Evolutionary conservation across 805 yeast genomes (phyloP), one percentile per base, ranked within the genome.

Genomic region (Zygotorulaspora danielsina): DNA sequence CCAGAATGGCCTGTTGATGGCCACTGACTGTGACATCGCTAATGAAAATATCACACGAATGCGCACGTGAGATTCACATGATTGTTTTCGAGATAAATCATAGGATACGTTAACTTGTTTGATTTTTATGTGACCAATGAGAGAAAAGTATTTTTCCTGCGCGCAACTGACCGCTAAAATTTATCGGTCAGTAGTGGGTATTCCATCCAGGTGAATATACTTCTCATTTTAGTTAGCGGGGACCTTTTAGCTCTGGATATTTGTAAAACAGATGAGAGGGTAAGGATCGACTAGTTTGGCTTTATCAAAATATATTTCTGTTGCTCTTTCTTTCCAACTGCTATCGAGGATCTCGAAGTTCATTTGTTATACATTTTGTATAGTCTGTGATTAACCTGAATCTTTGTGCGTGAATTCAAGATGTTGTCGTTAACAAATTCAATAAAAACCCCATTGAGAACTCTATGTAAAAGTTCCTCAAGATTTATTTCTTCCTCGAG

Each of bases 371-470:
- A 27, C 18, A 27, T 15, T 12, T 4, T 11, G 27, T 24, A 24
- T 24, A 24, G 5, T 13, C 27, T 11, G 27, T 7, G 27, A 24
- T 7, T 7, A 13, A 24, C 12, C 27, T 24, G n/a, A n/a, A 11
- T 13, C 8, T 13, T 11, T 24, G 12, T 7, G 8, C 27, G 10
- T 10, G 24, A 11, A 6, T 4, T 27, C 18, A 27, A 27, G 31
- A 54, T 54, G 59, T 41, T 54, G 45, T 46, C 56, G 39, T 46
- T 54, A 41, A 54, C 57, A 54, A 40, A 49, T 38, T 45, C 52
- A 30, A 44, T 48, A 44, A 48, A 45, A 38, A 36, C 47, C 37
- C 43, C 50, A 35, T 38, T 50, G 45, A 49, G 46, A 46, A 38
- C 45, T 36, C 31, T 49, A 37, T 34, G 43, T 24, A 38, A 43